phyloP scores from a whole-genome alignment of 345 rosid species.

The Linum tenue region DNA sequence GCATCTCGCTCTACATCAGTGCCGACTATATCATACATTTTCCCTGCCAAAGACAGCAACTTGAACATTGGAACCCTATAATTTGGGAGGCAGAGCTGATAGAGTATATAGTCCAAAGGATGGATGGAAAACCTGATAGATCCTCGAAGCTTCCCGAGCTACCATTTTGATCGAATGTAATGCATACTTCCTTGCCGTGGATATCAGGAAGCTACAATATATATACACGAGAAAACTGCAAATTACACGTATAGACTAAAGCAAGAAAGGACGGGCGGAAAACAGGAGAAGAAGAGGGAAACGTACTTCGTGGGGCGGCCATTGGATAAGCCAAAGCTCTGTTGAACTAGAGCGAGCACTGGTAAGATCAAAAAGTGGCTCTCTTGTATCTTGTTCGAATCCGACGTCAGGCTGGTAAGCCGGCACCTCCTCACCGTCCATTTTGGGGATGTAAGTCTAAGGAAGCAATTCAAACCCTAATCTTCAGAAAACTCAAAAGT shows the following conservation, averaged over 20 bases:
- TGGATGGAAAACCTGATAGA: slow-evolving; percentile 35
- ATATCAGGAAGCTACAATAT: slow-evolving; percentile 50
- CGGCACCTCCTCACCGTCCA: slow-evolving; percentile 14
- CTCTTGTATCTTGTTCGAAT: slow-evolving; percentile 29
- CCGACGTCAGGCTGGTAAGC: slow-evolving; percentile 38
- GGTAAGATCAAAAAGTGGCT: slow-evolving; percentile 33
- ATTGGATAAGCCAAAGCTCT: slow-evolving; percentile 82
- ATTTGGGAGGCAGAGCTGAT: background rate
- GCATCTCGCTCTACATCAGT: slow-evolving; percentile 44
- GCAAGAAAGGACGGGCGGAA: background rate
- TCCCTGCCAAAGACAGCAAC: slow-evolving; percentile 35
- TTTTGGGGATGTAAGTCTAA: background rate
- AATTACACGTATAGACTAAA: background rate
- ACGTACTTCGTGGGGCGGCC: slow-evolving; percentile 51
- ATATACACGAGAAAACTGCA: background rate
- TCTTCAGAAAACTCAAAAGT: too few relatives aligned
- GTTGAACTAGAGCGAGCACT: slow-evolving; percentile 18
- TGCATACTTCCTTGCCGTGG: slow-evolving; percentile 37
- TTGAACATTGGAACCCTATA: background rate
- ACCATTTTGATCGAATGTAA: slow-evolving; percentile 43
- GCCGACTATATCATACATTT: slow-evolving; percentile 45
- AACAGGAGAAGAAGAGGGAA: background rate
- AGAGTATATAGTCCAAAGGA: background rate
- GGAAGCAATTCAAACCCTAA: too few relatives aligned
- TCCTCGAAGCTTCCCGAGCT: slow-evolving; percentile 46